Base-by-base conservation (phyloP, 805 yeast species). In the Hanseniaspora meyeri region DNA sequence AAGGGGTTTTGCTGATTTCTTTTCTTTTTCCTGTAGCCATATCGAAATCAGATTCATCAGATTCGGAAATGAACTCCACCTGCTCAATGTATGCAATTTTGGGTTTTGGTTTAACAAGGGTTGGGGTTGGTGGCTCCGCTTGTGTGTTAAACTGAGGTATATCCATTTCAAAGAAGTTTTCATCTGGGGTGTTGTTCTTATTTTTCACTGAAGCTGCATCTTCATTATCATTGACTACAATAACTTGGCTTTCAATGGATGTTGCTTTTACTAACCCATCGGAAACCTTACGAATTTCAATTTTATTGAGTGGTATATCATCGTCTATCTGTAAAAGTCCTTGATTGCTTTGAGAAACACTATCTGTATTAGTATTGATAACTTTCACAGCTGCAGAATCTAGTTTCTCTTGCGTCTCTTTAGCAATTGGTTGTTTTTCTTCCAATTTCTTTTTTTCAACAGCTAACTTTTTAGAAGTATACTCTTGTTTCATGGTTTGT, bases 21-120 rank as follows among this genome's bases (percentile, higher is more conserved):
- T 39, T 49, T 36, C 51, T 49, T 29, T 49, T 49, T n/a, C 43
- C 51, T 2, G 51, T 38, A n/a, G 20, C 43, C 51, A 38, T 37
- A 39, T 49, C 51, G 36, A n/a, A 49, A 27, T 49, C 53, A 29
- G 39, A 49, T 38, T 49, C 46, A 17, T 49, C 43, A 37, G 43
- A 38, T 6, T 49, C 51, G 10, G 47, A 43, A 16, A 29, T 16
- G 16, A 43, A 43, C 19, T 29, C 47, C 7, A 43, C 27, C 19
- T 40, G 27, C 4, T 19, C 43, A 19, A 43, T 17, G 14, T 27
- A 19, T n/a, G 9, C 47, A 16, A 16, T 12, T 20, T 43, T 43
- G 14, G 34, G 43, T 27, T 40, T 40, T 19, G 43, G 24, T 12
- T 40, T 40, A 12, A 12, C 11, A 11, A 40, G 6, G 1, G 12